Percentiles rank a stretch among this genome's conserved stretches.
phyloP scores from a whole-genome alignment of 495 filamentous ascomycete species.

The Penicillium cataractarum region DNA sequence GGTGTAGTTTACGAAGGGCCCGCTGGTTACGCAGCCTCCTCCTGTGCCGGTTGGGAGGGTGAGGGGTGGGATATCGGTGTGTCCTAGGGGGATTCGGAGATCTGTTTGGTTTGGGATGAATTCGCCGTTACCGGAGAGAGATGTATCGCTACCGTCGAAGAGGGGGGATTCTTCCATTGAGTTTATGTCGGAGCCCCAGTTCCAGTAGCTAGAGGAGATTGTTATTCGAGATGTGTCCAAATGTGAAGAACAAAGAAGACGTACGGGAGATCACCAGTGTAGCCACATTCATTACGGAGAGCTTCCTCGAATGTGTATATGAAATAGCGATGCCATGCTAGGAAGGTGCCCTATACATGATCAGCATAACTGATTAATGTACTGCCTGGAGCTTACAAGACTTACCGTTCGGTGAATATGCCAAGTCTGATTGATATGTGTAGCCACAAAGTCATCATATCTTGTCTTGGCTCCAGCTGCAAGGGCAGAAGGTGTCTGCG shows the following conservation, averaged over 20 bases:
- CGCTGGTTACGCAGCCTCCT: conserved; percentile 65
- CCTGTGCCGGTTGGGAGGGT: conserved; percentile 55
- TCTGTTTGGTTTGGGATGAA: conserved; percentile 40
- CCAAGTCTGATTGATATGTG: conserved; percentile 66
- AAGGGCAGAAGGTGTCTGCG: conserved; percentile 43
- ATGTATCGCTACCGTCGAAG: conserved; percentile 64
- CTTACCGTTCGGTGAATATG: conserved; percentile 62
- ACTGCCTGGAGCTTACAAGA: background rate
- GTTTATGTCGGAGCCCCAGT: conserved; percentile 59
- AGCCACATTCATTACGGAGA: conserved; percentile 71
- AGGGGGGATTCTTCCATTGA: conserved; percentile 60
- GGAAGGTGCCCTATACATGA: conserved; percentile 56
- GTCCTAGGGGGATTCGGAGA: conserved; percentile 16
- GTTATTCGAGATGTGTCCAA: conserved; percentile 3
- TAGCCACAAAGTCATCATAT: conserved; percentile 72
- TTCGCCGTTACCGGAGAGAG: conserved; percentile 64
- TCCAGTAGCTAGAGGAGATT: conserved; percentile 53
- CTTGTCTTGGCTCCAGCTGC: conserved; percentile 57
- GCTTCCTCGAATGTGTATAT: conserved; percentile 66
- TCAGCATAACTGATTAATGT: background rate
- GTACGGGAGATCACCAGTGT: conserved; percentile 52
- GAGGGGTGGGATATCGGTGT: conserved; percentile 26
- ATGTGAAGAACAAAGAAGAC: background rate
- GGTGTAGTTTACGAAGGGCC: conserved; percentile 57
- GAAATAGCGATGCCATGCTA: conserved; percentile 74